Evolutionary conservation across 2,329 filamentous ascomycete species (phyloP).

Genomic region (Aureobasidium sp.): DNA sequence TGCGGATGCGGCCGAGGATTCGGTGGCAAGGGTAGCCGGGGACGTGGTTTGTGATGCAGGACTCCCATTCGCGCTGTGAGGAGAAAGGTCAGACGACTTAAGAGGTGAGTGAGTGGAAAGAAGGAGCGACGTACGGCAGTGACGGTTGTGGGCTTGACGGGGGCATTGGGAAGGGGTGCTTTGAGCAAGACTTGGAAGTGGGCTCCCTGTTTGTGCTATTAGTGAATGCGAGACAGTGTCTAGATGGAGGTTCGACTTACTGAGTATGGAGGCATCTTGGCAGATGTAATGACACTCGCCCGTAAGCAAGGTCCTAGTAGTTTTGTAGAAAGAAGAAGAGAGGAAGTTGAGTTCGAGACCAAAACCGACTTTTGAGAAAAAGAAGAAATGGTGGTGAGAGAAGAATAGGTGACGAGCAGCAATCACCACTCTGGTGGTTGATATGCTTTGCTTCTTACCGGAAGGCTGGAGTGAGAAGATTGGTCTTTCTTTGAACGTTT

Average conservation of each 20-base stretch:
- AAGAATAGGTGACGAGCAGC: neutral
- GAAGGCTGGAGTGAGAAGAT: neutral
- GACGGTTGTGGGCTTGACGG: neutral
- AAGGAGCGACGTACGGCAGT: neutral
- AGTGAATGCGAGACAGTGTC: neutral
- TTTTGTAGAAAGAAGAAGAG: too few relatives aligned
- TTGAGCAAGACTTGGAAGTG: neutral
- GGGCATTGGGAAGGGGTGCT: neutral
- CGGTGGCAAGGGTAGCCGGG: neutral
- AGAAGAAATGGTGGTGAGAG: neutral
- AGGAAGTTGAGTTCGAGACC: neutral
- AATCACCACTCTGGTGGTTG: neutral
- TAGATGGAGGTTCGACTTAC: neutral
- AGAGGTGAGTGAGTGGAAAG: neutral
- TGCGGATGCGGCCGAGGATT: constrained; percentile 1
- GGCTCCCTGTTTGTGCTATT: neutral
- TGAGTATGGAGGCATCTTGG: neutral
- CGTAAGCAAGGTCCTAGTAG: neutral
- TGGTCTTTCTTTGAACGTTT: neutral
- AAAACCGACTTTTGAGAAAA: neutral
- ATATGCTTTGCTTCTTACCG: neutral
- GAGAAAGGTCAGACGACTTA: too few relatives aligned
- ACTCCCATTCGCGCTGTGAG: neutral
- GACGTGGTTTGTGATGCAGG: neutral
- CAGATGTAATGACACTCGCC: neutral